Evolutionary conservation across 306 rosid species (phyloP), one percentile per base, ranked within the genome.

Genomic region (Biancaea sappan): DNA sequence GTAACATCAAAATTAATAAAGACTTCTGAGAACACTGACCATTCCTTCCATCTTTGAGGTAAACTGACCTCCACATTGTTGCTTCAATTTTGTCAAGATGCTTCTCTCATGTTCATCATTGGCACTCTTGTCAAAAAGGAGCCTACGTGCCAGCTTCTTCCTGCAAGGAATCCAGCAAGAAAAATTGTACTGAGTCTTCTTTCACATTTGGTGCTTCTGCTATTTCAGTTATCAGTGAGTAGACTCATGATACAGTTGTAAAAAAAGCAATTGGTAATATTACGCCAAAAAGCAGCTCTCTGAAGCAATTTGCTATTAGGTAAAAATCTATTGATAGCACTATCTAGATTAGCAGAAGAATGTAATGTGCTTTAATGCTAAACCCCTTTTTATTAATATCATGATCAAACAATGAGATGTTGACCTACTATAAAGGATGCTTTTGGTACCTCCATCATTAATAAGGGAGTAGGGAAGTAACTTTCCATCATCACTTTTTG

Each of bases 31-130:
- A 63, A 72, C n/a, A 72, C 96, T 41, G 7, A 94, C 97, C 98
- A 94, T 94, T 75, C 98, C 97, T 85, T 94, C 98, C 98, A 94
- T 94, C 85, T 94, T 94, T 44, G 96, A 89, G 28, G 98, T 94
- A 77, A 94, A 94, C 86, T 91, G 97, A 8, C 89, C 94, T 59
- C 98, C 97, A 66, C 96, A 94, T 76, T 91, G 98, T 82, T 91
- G 97, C 87, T 94, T 94, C 78, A 94, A 80, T 82, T 91, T 91
- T 4, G 94, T 88, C 71, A 94, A 79, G 53, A 94, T 91, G 69
- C 92, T 86, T 72, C 87, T 86, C 84, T 94, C 98, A 6, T 94
- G 98, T 56, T 91, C 97, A 81, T 91, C 97, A 25, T 88, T 94
- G 28, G 97, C 97, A 84, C 98, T 94, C 79, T 90, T 87, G 74